These are phyloP conservation scores for Nematodospora valgi DNA, from an alignment of 805 yeast species.

Conservation along the genomic window DNA sequence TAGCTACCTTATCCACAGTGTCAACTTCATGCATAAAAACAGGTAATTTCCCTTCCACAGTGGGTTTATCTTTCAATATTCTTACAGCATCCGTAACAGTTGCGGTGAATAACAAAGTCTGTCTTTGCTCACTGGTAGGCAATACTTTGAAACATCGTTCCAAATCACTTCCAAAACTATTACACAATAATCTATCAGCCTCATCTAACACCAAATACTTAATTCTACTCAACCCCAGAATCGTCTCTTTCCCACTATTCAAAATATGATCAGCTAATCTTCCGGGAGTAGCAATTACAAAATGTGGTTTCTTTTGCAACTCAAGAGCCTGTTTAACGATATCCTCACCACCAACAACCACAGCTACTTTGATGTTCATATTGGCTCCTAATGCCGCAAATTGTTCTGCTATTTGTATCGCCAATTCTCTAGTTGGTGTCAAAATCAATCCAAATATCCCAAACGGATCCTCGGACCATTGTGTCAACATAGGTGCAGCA, in stretches of 20 bases:
- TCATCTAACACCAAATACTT: constrained; percentile 88
- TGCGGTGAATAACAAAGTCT: constrained; percentile 90
- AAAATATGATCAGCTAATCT: constrained; percentile 88
- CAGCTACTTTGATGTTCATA: constrained; percentile 78
- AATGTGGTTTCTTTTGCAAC: constrained; percentile 82
- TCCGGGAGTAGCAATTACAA: constrained; percentile 96
- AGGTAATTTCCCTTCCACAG: constrained; percentile 50
- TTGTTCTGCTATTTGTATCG: constrained; percentile 96
- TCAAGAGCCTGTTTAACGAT: constrained; percentile 84
- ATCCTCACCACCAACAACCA: constrained; percentile 94
- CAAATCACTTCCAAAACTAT: constrained; percentile 78
- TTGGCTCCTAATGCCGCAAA: constrained; percentile 87
- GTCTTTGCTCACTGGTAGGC: constrained; percentile 72
- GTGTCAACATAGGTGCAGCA: constrained; percentile 93
- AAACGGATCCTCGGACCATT: constrained; percentile 93
- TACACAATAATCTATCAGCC: constrained; percentile 87
- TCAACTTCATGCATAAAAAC: constrained; percentile 75
- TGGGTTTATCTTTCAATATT: constrained; percentile 63
- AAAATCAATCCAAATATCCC: constrained; percentile 87
- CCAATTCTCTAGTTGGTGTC: constrained; percentile 93
- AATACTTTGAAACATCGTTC: constrained; percentile 66
- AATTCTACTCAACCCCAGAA: constrained; percentile 72
- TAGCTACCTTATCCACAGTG: constrained; percentile 67
- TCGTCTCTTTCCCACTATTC: constrained; percentile 84
- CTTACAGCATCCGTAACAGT: constrained; percentile 93